phyloP scores from a whole-genome alignment of 768 basidiomycete species.

The Panellus pusillus region DNA sequence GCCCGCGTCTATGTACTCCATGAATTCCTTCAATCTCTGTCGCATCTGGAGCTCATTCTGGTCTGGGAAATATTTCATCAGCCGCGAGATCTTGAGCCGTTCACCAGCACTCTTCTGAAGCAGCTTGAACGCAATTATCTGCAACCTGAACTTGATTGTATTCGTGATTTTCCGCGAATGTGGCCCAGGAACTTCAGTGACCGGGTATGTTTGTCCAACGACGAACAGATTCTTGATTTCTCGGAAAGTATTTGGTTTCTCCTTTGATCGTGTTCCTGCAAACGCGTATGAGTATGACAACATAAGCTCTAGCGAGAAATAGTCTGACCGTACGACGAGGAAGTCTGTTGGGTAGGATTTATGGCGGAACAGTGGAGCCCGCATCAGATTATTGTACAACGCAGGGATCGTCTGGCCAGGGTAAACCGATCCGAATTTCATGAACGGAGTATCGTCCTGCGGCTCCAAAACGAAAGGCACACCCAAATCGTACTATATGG shows the following conservation, averaged over 20 bases:
- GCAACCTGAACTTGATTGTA: slow-evolving; percentile 88
- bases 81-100: slow-evolving; percentile 85
- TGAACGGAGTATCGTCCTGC: slow-evolving; percentile 96
- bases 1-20: slow-evolving; percentile 94
- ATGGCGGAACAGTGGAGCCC: slow-evolving; percentile 93
- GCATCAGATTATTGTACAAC: slow-evolving; percentile 91
- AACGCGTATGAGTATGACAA: slow-evolving; percentile 8
- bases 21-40: slow-evolving; percentile 96
- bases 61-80: slow-evolving; percentile 98
- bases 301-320: not conserved
- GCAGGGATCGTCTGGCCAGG: slow-evolving; percentile 91
- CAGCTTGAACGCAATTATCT: slow-evolving; percentile 93
- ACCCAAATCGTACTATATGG: slow-evolving; percentile 78
- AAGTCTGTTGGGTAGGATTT: slow-evolving; percentile 89
- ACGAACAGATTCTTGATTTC: slow-evolving; percentile 94
- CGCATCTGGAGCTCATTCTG: slow-evolving; percentile 98
- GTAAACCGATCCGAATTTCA: slow-evolving; percentile 95
- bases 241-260: slow-evolving; percentile 88
- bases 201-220: slow-evolving; percentile 95
- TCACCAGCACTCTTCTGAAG: slow-evolving; percentile 84
- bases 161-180: slow-evolving; percentile 98
- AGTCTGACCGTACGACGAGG: slow-evolving; percentile 80
- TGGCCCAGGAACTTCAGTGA: slow-evolving; percentile 94
- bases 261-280: slow-evolving; percentile 83
- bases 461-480: slow-evolving; percentile 96